Evolutionary conservation across 2,329 filamentous ascomycete species (phyloP).

Genomic region (Setomelanomma holmii): DNA sequence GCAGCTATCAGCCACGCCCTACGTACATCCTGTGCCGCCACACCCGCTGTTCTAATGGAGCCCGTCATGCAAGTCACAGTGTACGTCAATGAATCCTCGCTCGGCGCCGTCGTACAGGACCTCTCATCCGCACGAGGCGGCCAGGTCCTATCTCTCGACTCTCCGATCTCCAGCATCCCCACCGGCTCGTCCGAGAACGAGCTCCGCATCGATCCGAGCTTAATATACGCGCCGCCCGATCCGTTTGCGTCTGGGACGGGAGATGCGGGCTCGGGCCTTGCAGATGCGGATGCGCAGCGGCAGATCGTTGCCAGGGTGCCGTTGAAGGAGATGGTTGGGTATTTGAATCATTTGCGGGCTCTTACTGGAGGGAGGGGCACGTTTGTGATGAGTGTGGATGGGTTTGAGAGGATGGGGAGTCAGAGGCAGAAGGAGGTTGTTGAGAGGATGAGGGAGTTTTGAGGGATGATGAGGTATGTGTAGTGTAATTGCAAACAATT

Average conservation of each 20-base stretch:
- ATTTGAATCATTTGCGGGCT: slow-evolving; percentile 85
- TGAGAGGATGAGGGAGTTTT: slow-evolving; percentile 41
- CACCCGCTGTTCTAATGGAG: slow-evolving; percentile 76
- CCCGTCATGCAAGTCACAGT: slow-evolving; percentile 93
- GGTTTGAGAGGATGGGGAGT: slow-evolving; percentile 71
- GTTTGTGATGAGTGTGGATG: slow-evolving; percentile 77
- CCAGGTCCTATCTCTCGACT: slow-evolving; percentile 73
- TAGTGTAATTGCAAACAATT: too few relatives aligned
- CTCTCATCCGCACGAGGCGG: slow-evolving; percentile 76
- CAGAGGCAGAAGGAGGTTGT: slow-evolving; percentile 66
- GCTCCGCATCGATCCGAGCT: slow-evolving; percentile 68
- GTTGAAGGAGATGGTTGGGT: slow-evolving; percentile 95
- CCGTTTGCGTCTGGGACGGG: slow-evolving; percentile 66
- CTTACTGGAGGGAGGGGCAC: slow-evolving; percentile 85
- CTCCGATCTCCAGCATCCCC: slow-evolving; percentile 16
- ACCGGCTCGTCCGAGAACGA: slow-evolving; percentile 31
- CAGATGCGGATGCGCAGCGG: slow-evolving; percentile 44
- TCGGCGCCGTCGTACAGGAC: slow-evolving; percentile 84
- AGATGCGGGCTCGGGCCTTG: slow-evolving; percentile 20
- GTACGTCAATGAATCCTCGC: slow-evolving; percentile 79
- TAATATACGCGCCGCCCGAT: slow-evolving; percentile 87
- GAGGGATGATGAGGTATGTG: neutral
- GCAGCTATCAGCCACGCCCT: slow-evolving; percentile 71
- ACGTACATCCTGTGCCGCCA: slow-evolving; percentile 63
- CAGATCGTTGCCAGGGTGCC: slow-evolving; percentile 87